phyloP scores from a whole-genome alignment of 306 rosid genomes.

The Hippophae tibetana region DNA sequence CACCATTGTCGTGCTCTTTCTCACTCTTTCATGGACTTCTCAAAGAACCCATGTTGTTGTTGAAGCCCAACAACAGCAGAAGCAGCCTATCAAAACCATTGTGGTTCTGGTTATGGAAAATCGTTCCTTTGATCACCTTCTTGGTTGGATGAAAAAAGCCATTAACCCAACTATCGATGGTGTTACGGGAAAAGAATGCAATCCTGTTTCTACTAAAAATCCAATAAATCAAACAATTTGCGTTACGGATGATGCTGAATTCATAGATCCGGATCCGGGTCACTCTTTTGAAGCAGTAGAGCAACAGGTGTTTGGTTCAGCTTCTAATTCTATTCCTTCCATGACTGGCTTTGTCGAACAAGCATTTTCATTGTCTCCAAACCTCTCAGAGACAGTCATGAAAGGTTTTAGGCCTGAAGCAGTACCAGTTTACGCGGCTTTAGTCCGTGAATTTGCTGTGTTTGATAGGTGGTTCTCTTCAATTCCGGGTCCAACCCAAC shows the following conservation, averaged over 20 bases:
- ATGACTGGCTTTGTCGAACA: constrained; percentile 96
- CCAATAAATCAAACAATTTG: constrained; percentile 45
- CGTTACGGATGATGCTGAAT: constrained; percentile 80
- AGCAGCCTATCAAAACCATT: constrained; percentile 60
- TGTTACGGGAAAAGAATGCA: constrained; percentile 87
- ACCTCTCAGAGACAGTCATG: constrained; percentile 84
- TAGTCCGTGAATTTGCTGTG: constrained; percentile 70
- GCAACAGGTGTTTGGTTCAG: constrained; percentile 74
- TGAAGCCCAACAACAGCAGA: constrained; percentile 27
- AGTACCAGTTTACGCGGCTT: constrained; percentile 66
- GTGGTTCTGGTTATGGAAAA: constrained; percentile 96
- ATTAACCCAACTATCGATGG: constrained; percentile 67
- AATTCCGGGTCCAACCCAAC: constrained; percentile 97
- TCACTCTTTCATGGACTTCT: constrained; percentile 36
- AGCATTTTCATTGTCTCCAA: constrained; percentile 62
- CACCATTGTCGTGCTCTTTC: constrained; percentile 35
- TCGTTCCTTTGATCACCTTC: constrained; percentile 89
- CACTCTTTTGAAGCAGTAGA: constrained; percentile 85
- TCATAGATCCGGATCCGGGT: constrained; percentile 99
- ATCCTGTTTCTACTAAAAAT: constrained; percentile 55
- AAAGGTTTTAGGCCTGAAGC: constrained; percentile 81
- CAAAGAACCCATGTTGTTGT: constrained; percentile 19
- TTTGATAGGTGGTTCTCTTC: constrained; percentile 96
- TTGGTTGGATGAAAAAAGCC: constrained; percentile 91
- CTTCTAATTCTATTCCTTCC: constrained; percentile 50